A percentile compares a stretch with the other conserved stretches of the same genome.
phyloP scores from a whole-genome alignment of 768 basidiomycete genomes.

The Psilocybe cyanescens region DNA sequence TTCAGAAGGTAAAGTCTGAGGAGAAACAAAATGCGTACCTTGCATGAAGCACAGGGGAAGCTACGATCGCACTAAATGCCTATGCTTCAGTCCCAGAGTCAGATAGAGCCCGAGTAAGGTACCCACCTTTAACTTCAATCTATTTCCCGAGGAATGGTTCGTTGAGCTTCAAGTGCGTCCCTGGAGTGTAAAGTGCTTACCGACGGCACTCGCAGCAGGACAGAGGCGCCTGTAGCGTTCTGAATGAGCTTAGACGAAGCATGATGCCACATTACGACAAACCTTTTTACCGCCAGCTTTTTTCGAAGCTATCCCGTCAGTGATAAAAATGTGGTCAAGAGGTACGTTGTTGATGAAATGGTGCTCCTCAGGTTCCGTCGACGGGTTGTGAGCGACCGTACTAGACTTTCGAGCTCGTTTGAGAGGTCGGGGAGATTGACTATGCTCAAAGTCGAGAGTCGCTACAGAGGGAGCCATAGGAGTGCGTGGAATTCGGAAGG shows the following conservation, averaged over 20 bases:
- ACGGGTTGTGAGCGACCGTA: conserved; percentile 15
- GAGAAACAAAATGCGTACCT: conserved; percentile 24
- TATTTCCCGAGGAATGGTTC: conserved; percentile 21
- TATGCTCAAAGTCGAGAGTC: conserved; percentile 24
- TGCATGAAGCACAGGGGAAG: conserved; percentile 53
- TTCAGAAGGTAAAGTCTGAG: conserved; percentile 2
- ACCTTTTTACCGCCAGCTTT: conserved; percentile 55
- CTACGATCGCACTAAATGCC: conserved; percentile 49
- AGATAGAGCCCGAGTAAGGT: neutral
- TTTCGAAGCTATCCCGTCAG: conserved; percentile 48
- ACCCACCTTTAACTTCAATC: conserved; percentile 62
- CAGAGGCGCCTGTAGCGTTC: conserved; percentile 44
- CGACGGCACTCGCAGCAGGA: conserved; percentile 69
- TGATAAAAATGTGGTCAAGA: conserved; percentile 55
- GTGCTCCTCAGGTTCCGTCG: conserved; percentile 29
- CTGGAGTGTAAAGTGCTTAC: conserved; percentile 31
- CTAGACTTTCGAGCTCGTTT: conserved; percentile 51
- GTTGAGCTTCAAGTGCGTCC: conserved; percentile 10
- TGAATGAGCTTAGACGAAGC: neutral
- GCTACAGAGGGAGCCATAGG: conserved; percentile 26
- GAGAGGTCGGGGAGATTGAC: conserved; percentile 35
- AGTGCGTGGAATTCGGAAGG: conserved; percentile 36
- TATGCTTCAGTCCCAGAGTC: conserved; percentile 12
- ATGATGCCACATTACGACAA: conserved; percentile 14
- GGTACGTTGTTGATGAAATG: conserved; percentile 31